Evolutionary conservation across 345 rosid genomes (phyloP).

Genomic region (Xanthoceras sorbifolium): DNA sequence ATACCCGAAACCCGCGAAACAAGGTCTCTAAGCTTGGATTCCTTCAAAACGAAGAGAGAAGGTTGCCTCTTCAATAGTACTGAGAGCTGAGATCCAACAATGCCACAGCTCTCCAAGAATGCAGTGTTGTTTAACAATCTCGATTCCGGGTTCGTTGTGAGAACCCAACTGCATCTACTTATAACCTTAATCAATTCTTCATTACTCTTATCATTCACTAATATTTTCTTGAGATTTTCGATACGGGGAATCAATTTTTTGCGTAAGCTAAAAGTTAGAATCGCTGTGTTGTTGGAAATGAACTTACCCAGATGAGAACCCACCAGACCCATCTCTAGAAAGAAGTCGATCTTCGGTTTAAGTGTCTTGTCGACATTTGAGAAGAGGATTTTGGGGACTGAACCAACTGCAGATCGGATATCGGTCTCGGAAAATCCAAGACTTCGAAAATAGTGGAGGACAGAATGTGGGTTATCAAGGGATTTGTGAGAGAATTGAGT

Average conservation of each 20-base stretch:
- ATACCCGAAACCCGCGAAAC: slow-evolving; percentile 26
- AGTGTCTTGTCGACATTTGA: too few species aligned
- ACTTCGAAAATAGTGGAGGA: slow-evolving; percentile 9
- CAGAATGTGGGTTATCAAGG: slow-evolving; percentile 23
- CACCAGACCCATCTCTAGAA: slow-evolving; percentile 32
- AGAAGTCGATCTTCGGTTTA: slow-evolving; percentile 40
- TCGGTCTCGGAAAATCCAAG: slow-evolving; percentile 31
- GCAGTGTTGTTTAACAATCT: slow-evolving; percentile 31
- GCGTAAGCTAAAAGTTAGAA: slow-evolving; percentile 30
- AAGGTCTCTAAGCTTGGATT: too few species aligned
- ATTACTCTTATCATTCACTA: slow-evolving; percentile 27
- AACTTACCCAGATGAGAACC: slow-evolving; percentile 32
- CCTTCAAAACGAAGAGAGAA: slow-evolving; percentile 27
- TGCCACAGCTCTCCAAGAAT: slow-evolving; percentile 31
- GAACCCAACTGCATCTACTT: slow-evolving; percentile 26
- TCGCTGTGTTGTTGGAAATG: slow-evolving; percentile 17
- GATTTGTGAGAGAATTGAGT: slow-evolving; percentile 18
- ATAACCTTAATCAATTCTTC: slow-evolving; percentile 28
- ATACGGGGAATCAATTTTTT: slow-evolving; percentile 33
- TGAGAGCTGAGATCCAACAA: slow-evolving; percentile 38
- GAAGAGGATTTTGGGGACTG: slow-evolving; percentile 31
- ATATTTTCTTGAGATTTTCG: slow-evolving; percentile 24
- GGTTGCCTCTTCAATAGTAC: slow-evolving; percentile 34
- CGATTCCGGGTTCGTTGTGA: slow-evolving; percentile 15
- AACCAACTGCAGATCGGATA: slow-evolving; percentile 17